A percentile compares a stretch with the other conserved stretches of the same genome.
Evolutionary conservation across 2,329 filamentous ascomycete species (phyloP).

Genomic region (Botrytis cinerea): DNA sequence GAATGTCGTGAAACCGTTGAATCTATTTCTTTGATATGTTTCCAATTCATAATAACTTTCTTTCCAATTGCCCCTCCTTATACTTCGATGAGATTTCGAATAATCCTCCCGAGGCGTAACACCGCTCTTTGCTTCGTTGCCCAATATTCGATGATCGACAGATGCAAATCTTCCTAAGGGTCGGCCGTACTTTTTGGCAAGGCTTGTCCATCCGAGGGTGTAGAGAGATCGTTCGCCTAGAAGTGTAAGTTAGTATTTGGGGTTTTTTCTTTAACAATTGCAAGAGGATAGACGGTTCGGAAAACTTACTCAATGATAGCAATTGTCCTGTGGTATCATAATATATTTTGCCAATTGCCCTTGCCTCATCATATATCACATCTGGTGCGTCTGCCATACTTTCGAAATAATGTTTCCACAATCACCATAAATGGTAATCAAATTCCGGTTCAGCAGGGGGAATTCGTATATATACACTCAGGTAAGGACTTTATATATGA

Average conservation of each 20-base stretch:
- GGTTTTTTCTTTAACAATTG: not conserved
- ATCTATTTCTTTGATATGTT: slow-evolving; percentile 2
- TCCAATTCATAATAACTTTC: not conserved
- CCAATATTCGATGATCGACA: slow-evolving; percentile 10
- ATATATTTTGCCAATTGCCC: not conserved
- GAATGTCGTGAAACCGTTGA: not conserved
- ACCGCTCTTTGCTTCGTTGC: not conserved
- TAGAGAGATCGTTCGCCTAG: not conserved
- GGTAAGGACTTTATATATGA: not conserved
- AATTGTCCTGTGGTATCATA: slow-evolving; percentile 22
- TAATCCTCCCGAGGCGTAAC: not conserved
- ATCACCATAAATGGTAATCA: not conserved
- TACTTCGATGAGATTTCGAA: not conserved
- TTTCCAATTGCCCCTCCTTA: not conserved
- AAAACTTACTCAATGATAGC: not conserved
- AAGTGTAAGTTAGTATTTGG: not conserved
- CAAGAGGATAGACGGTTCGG: not conserved
- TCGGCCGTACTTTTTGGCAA: slow-evolving; percentile 8
- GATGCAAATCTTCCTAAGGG: slow-evolving; percentile 1
- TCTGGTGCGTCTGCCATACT: not conserved
- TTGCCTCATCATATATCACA: not conserved
- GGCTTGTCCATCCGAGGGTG: not conserved
- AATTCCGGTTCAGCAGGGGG: not conserved
- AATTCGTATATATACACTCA: not conserved
- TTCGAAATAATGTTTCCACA: not conserved